Evolutionary conservation across 306 rosid genomes (phyloP).

Genomic region (Corylus heterophylla): DNA sequence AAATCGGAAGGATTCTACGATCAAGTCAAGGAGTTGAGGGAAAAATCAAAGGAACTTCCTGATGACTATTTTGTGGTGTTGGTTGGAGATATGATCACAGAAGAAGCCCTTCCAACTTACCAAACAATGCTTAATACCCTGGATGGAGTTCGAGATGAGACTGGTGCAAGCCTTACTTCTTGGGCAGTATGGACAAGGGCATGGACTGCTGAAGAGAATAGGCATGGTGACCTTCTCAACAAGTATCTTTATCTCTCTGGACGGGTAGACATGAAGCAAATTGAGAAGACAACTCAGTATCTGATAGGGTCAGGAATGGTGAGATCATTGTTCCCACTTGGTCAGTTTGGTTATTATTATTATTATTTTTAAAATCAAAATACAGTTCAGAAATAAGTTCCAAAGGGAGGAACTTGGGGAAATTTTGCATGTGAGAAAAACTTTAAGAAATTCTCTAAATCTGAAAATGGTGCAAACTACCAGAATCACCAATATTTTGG

Average conservation of each 20-base stretch:
- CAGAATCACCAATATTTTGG: background rate
- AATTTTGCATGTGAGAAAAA: background rate
- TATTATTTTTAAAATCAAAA: background rate
- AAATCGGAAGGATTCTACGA: conserved; percentile 56
- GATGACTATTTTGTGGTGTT: conserved; percentile 56
- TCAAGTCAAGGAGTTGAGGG: conserved; percentile 58
- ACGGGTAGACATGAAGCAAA: conserved; percentile 56
- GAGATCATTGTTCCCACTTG: conserved; percentile 20
- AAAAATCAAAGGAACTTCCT: conserved; percentile 53
- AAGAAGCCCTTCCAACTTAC: conserved; percentile 65
- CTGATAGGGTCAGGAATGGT: conserved; percentile 67
- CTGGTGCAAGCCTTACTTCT: conserved; percentile 52
- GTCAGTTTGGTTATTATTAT: background rate
- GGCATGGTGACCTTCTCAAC: conserved; percentile 60
- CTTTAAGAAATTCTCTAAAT: background rate
- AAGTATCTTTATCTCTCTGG: conserved; percentile 61
- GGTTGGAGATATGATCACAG: conserved; percentile 61
- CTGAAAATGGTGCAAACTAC: background rate
- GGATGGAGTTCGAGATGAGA: conserved; percentile 60
- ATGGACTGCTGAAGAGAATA: conserved; percentile 65
- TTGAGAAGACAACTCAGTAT: conserved; percentile 58
- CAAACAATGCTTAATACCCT: conserved; percentile 63
- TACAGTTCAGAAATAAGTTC: background rate
- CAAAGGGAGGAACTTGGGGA: background rate
- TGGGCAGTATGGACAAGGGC: conserved; percentile 62